Percentiles rank a stretch among this genome's conserved stretches.
phyloP scores from a whole-genome alignment of 305 asterid species.

The Plantago rigida region DNA sequence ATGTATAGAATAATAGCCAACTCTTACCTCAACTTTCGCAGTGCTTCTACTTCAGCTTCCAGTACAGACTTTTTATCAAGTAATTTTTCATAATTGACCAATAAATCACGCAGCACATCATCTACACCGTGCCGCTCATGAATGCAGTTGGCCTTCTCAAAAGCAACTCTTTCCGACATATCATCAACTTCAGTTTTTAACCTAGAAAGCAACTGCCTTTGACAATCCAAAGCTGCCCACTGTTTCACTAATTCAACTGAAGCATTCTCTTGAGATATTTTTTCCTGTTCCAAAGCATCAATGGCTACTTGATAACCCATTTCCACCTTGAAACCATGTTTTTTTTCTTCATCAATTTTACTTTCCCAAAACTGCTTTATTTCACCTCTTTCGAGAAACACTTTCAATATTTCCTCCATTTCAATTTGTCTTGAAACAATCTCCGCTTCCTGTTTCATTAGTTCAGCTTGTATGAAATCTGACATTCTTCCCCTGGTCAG shows the following conservation, averaged over 20 bases:
- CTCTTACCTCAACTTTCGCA: conserved; percentile 65
- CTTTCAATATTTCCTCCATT: conserved; percentile 47
- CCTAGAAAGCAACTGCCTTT: conserved; percentile 60
- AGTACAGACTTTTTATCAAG: conserved; percentile 58
- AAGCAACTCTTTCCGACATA: conserved; percentile 45
- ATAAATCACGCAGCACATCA: conserved; percentile 33
- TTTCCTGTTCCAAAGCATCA: conserved; percentile 51
- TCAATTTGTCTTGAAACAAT: conserved; percentile 37
- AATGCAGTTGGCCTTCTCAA: conserved; percentile 34
- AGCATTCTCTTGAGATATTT: conserved; percentile 35
- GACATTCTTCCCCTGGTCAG: conserved; percentile 65
- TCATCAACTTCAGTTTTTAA: conserved; percentile 57
- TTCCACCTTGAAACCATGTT: conserved; percentile 44
- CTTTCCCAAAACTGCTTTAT: conserved; percentile 55
- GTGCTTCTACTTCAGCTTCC: conserved; percentile 80
- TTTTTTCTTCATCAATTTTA: conserved; percentile 57
- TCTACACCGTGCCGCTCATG: conserved; percentile 37
- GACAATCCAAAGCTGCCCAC: conserved; percentile 80
- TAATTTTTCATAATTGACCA: conserved; percentile 41
- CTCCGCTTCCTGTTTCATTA: conserved; percentile 57
- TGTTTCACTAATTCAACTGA: conserved; percentile 49
- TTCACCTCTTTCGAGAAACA: conserved; percentile 67
- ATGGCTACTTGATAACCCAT: conserved; percentile 35
- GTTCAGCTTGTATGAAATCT: conserved; percentile 42
- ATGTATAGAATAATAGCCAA: not conserved